Evolutionary conservation across 306 rosid species (phyloP), one percentile per base, ranked within the genome.

Genomic region (Arachis stenosperma): DNA sequence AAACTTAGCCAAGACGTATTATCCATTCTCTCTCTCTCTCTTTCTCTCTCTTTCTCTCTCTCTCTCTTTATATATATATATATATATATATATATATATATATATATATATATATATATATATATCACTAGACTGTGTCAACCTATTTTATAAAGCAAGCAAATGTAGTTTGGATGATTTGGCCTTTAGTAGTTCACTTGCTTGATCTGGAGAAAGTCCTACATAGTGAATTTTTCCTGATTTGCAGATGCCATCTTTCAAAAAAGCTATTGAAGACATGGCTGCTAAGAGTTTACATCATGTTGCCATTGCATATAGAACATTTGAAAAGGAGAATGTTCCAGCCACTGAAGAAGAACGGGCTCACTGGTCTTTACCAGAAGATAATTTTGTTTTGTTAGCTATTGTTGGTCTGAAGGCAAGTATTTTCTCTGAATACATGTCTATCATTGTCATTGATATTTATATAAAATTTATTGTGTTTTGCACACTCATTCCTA

Each of bases 371-470:
- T 81, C 87, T 52, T 81, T 91, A 75, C 99, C 99, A n/a, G 99
- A 87, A 58, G 85, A 90, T 66, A 85, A 84, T 77, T 98, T 95
- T 70, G 78, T 84, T 74, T 86, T 95, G 81, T 85, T 95, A 77
- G 99, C 97, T 73, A 90, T 95, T 80, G 93, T 95, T 68, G 99
- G 99, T 79, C 69, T 95, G 46, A 95, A 95, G 96, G 98, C 90
- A 75, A 17, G 61, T 50, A 7, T 75, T 80, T 62, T 0, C 42
- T 46, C 11, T 62, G 22, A 62, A 75, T 58, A 47, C 74, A 33
- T 39, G 62, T 41, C 54, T 22, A 17, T 56, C 60, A 51, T 30
- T 65, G 41, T 39, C 55, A 37, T 65, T 29, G 30, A 52, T 53
- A 27, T 41, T 40, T 61, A 33, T 50, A n/a, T 65, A 7, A 71